Conservation (phyloP, 805 yeast genomes). For the Starmerella tilneyi region DNA sequence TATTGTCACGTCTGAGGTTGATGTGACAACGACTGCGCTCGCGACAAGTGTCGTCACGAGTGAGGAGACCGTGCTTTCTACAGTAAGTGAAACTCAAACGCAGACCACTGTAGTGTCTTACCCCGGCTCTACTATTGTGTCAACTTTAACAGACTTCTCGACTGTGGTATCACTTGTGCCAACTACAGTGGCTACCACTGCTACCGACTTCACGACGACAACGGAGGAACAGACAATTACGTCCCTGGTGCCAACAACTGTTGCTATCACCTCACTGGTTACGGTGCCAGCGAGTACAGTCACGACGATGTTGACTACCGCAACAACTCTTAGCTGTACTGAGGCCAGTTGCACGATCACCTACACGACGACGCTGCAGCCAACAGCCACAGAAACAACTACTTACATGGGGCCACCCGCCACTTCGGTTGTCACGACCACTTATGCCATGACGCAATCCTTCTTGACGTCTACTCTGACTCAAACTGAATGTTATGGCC, state of each 20-base stretch:
- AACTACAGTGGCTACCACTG: not conserved
- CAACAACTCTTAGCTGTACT: constrained; percentile 11
- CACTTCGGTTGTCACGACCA: not conserved
- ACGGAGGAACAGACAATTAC: not conserved
- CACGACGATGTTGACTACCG: constrained; percentile 3
- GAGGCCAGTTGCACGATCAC: constrained; percentile 13
- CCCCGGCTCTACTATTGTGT: not conserved
- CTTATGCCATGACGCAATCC: not conserved
- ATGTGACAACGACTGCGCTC: not conserved
- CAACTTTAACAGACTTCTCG: constrained; percentile 1
- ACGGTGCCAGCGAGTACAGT: constrained; percentile 4
- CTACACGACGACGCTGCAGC: constrained; percentile 1
- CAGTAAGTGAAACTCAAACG: not conserved
- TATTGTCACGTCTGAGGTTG: not conserved
- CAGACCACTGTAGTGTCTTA: not conserved
- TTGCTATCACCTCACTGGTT: not conserved
- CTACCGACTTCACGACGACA: not conserved
- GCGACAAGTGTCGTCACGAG: not conserved
- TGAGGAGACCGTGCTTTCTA: not conserved
- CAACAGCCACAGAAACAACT: constrained; percentile 2
- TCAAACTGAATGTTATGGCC: not conserved
- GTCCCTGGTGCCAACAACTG: not conserved
- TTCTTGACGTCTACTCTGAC: constrained; percentile 1
- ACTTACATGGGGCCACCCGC: not conserved
- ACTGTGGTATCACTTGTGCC: not conserved